Evolutionary conservation across 371 early-diverging fungal species (phyloP).

Genomic region (Mortierella sp.): DNA sequence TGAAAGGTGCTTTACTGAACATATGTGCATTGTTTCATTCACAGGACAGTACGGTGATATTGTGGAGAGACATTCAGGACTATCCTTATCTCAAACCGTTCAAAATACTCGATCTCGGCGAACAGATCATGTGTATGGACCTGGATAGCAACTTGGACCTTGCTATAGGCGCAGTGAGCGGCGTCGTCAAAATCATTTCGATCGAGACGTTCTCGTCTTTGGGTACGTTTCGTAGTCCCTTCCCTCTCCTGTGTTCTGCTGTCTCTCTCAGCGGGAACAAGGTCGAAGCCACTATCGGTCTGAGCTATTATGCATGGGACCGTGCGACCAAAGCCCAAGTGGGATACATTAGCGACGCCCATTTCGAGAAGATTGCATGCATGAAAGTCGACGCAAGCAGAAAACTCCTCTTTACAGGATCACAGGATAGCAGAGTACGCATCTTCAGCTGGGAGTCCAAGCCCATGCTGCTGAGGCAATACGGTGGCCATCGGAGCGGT

Average conservation of each 20-base stretch:
- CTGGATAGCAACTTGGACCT: conserved; percentile 34
- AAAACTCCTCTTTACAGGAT: conserved; percentile 43
- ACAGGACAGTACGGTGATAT: conserved; percentile 39
- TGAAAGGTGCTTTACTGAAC: too few species aligned
- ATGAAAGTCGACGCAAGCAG: conserved; percentile 38
- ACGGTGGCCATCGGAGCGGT: conserved; percentile 32
- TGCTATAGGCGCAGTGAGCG: conserved; percentile 40
- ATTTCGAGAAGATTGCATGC: conserved; percentile 34
- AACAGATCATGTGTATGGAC: conserved; percentile 44
- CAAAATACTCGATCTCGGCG: conserved; percentile 44
- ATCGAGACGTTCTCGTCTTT: conserved; percentile 30
- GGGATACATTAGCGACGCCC: conserved; percentile 31
- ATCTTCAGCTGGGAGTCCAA: conserved; percentile 49
- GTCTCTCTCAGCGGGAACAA: conserved; percentile 24
- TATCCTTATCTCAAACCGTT: conserved; percentile 31
- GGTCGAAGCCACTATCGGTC: conserved; percentile 40
- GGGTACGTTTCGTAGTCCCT: conserved; percentile 21
- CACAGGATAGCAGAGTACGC: conserved; percentile 37
- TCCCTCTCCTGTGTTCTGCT: conserved; percentile 25
- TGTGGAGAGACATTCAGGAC: conserved; percentile 30
- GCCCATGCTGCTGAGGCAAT: conserved; percentile 43
- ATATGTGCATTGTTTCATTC: not conserved
- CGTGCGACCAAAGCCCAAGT: conserved; percentile 19
- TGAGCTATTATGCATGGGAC: conserved; percentile 48
- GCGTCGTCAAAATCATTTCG: conserved; percentile 44